These are phyloP conservation scores for Candida vaughaniae DNA, from an alignment of 805 yeast species.

Conservation along the genomic window DNA sequence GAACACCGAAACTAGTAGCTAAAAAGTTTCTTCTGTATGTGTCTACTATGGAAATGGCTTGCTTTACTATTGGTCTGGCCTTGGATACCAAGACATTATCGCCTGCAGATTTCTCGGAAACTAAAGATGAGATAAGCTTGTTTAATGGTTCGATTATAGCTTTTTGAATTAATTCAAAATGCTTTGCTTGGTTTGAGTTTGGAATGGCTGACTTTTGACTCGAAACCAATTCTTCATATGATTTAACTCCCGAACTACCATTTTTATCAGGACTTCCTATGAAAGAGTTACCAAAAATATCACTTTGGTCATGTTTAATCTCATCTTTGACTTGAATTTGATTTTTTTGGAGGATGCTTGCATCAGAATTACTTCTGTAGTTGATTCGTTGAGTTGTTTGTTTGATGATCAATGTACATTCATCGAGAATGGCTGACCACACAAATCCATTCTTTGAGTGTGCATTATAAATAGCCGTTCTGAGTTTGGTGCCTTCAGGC, in stretches of 20 bases:
- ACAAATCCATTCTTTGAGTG: conserved; percentile 43
- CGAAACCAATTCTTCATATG: conserved; percentile 11
- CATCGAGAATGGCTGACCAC: conserved; percentile 63
- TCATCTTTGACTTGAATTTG: conserved; percentile 20
- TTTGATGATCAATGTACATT: conserved; percentile 55
- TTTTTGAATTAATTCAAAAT: conserved; percentile 5
- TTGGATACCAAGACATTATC: conserved; percentile 8
- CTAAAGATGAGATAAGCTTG: conserved; percentile 1
- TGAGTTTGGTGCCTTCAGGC: conserved; percentile 38
- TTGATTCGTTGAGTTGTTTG: conserved; percentile 45
- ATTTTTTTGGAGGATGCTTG: conserved; percentile 24
- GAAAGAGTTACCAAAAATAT: conserved; percentile 39
- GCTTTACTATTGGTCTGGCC: conserved; percentile 12
- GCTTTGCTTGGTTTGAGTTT: conserved; percentile 9
- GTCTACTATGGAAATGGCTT: conserved; percentile 6
- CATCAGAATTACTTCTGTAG: conserved; percentile 29
- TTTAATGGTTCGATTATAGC: conserved; percentile 7
- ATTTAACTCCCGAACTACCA: conserved; percentile 2
- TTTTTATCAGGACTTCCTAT: conserved; percentile 5
- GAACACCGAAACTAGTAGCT: conserved; percentile 30
- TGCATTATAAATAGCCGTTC: conserved; percentile 55
- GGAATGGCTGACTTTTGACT: conserved; percentile 1
- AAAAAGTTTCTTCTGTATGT: conserved; percentile 26
- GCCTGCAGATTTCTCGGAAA: conserved; percentile 3
- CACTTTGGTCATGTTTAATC: conserved; percentile 11